Conservation (phyloP, 1,139 yeast genomes). For the Blastobotrys serpentis region DNA sequence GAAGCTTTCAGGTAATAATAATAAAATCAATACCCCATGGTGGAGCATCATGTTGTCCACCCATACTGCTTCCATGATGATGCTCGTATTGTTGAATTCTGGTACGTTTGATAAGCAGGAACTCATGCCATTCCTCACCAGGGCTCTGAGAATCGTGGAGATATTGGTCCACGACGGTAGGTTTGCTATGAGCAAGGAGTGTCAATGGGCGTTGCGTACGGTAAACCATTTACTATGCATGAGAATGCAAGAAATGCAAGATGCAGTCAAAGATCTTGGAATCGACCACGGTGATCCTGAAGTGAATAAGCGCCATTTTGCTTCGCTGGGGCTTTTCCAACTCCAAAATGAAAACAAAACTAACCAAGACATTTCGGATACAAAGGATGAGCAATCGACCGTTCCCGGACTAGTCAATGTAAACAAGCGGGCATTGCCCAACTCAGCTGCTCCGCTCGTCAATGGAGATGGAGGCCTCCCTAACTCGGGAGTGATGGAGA, state of each 20-base stretch:
- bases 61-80: constrained; percentile 49
- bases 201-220: constrained; percentile 62
- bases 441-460: background rate
- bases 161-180: constrained; percentile 44
- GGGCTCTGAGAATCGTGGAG: constrained; percentile 38
- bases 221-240: constrained; percentile 52
- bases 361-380: background rate
- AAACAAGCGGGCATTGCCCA: background rate
- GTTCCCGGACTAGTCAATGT: constrained; percentile 5
- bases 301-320: constrained; percentile 51
- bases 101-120: constrained; percentile 35
- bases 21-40: constrained; percentile 49
- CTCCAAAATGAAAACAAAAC: constrained; percentile 2
- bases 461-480: background rate
- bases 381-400: constrained; percentile 1
- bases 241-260: constrained; percentile 46
- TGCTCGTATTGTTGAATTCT: constrained; percentile 48
- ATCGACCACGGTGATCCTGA: constrained; percentile 58
- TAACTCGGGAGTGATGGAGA: no score
- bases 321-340: constrained; percentile 29
- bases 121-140: constrained; percentile 27
- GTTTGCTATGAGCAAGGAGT: constrained; percentile 60
- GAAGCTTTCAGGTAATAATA: constrained; percentile 14
- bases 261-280: constrained; percentile 45
- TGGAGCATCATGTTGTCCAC: constrained; percentile 49